Evolutionary conservation across 2,329 filamentous ascomycete species (phyloP), one percentile per base, ranked within the genome.

Genomic region (Pseudogymnoascus sp.): DNA sequence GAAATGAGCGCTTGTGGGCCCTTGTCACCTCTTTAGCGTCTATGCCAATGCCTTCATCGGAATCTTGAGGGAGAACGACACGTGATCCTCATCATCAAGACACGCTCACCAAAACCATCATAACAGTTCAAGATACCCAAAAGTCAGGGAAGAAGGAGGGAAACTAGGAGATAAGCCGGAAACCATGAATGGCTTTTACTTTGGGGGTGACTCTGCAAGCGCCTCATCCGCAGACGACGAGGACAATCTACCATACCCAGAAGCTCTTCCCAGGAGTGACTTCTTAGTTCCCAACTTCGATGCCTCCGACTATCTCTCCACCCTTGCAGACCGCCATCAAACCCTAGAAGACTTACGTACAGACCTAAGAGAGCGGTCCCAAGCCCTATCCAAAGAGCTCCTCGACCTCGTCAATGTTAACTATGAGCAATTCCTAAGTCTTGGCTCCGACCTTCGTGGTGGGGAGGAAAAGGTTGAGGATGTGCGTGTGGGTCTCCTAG

Each of bases 381-480:
- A 90, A 69, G 83, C 88, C 19, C 87, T 99, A 66, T 90, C 87
- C 71, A 85, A 88, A 67, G 95, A 99, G 77, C 82, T 99, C 2
- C 82, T 99, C 17, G 93, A 97, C 77, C 84, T 99, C 7, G 95
- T 99, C 68, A 99, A 99, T 73, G 84, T 88, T 61, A 96, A 99
- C 76, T 97, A 99, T 74, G 88, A 91, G 59, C 89, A 93, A 64
- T 99, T 99, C 70, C 77, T 99, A 4, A 87, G 87, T 0, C 78
- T 99, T 0, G 96, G 95, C 0, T 86, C 83, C 57, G 90, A 91
- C 69, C 78, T 99, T 47, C 85, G 86, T 62, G 93, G 93, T 2
- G 96, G 96, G 7, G 93, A 96, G 71, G 93, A 97, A 71, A 90
- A 88, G 74, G 88, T 97, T 0, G 93, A 96, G 73, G 91, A 96